Base-by-base conservation (phyloP, 1,139 yeast species). In the Hemisphaericaspora subhashii region DNA sequence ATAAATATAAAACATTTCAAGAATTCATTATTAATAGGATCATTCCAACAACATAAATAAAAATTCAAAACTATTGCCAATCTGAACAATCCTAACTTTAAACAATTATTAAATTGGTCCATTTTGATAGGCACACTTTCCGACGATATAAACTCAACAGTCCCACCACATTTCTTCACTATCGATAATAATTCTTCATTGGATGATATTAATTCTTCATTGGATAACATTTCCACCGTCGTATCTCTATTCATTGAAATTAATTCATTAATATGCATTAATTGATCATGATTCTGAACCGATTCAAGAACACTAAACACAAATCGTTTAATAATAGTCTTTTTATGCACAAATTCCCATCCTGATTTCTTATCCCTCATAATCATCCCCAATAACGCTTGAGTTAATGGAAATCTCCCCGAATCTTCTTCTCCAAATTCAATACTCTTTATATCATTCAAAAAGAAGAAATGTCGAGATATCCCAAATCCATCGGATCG, bases 401-500 rank as follows among this genome's bases (percentile, higher is more conserved):
- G 31, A 6, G 21, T 27, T n/a, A 27, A 27, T 15, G 18, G 21
- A 6, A 9, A 3, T 12, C 13, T 24, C 13, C 13, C 20, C 7
- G 6, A n/a, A n/a, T n/a, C 21, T 13, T 4, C 10, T 10, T 27
- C 12, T 3, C 10, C 7, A 27, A 27, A 27, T 7, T 27, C 30
- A 4, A 32, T 16, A n/a, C 14, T 13, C 11, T 33, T 31, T 12
- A 38, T 31, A 20, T 40, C 33, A 12, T 22, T 39, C 15, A 50
- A 43, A 35, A 47, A 48, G 35, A 43, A 53, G 38, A 51, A 54
- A 21, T 46, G 43, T 17, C 59, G 38, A 2, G 25, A 24, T 16
- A 41, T 45, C 4, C 46, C 46, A 31, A 27, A 32, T 12, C 41
- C 42, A 34, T 42, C 36, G 15, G 23, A 18, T 23, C 38, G 27